phyloP scores from a whole-genome alignment of 441 rosid species.

The Gossypium laxum region DNA sequence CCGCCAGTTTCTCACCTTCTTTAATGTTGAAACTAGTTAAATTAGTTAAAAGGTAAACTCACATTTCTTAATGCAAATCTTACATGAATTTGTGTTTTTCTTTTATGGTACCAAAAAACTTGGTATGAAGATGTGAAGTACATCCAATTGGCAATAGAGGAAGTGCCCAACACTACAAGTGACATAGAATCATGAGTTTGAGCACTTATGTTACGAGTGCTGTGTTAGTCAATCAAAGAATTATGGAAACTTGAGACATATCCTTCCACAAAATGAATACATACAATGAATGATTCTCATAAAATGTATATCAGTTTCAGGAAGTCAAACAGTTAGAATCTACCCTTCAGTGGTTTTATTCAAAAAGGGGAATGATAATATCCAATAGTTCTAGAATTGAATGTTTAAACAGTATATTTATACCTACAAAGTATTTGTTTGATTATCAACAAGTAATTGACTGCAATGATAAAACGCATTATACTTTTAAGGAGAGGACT shows the following conservation, averaged over 20 bases:
- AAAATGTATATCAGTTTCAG: neutral
- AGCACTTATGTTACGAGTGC: neutral
- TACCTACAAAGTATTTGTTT: too few species aligned
- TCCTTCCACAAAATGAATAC: neutral
- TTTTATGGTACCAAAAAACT: too few species aligned
- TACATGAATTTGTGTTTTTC: too few species aligned
- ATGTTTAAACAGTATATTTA: neutral
- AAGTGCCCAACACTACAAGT: neutral
- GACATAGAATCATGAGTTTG: conserved; percentile 11
- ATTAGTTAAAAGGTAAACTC: too few species aligned
- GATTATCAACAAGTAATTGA: too few species aligned
- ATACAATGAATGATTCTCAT: neutral
- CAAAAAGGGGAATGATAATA: neutral
- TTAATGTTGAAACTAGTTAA: too few species aligned
- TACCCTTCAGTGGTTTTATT: neutral
- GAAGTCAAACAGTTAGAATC: conserved; percentile 6
- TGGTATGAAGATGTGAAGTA: neutral
- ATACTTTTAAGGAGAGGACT: too few species aligned
- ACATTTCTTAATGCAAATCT: too few species aligned
- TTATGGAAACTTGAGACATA: neutral
- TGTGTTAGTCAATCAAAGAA: conserved; percentile 10
- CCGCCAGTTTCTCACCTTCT: too few species aligned
- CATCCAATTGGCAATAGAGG: conserved; percentile 1
- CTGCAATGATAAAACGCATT: too few species aligned
- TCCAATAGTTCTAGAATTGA: neutral